Evolutionary conservation across 345 rosid genomes (phyloP).

Genomic region (Trapa incisa): DNA sequence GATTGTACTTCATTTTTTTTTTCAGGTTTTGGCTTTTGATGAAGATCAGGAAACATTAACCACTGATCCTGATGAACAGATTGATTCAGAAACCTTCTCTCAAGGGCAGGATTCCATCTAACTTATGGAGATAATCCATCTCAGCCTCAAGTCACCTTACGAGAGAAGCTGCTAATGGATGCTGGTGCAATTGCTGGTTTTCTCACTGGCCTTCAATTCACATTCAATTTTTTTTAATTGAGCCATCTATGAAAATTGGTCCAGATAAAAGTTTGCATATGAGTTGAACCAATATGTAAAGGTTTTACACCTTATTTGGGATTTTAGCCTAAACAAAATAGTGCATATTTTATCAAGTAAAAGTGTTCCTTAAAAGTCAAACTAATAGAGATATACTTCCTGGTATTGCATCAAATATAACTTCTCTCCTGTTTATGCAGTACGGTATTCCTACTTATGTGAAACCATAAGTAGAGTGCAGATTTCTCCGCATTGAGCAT

Average conservation of each 20-base stretch:
- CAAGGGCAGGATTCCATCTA: conserved; percentile 95
- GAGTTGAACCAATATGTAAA: too few relatives aligned
- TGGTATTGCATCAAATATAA: not conserved
- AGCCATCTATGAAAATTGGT: too few relatives aligned
- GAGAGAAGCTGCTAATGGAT: conserved; percentile 96
- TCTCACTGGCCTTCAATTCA: conserved; percentile 58
- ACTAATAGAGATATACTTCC: not conserved
- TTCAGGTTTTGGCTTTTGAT: conserved; percentile 89
- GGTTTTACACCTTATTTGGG: too few relatives aligned
- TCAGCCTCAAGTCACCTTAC: conserved; percentile 74
- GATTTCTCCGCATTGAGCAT: not conserved
- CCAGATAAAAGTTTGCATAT: too few relatives aligned
- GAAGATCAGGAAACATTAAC: conserved; percentile 97
- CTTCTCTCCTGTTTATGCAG: not conserved
- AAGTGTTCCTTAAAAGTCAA: not conserved
- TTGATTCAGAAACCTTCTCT: conserved; percentile 96
- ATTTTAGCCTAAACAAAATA: too few relatives aligned
- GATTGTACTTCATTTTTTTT: conserved; percentile 8
- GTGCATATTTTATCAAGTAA: too few relatives aligned
- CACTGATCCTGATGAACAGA: conserved; percentile 97
- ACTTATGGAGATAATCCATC: conserved; percentile 84
- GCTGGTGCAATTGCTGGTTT: conserved; percentile 99
- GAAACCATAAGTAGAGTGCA: not conserved
- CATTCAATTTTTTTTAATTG: too few relatives aligned
- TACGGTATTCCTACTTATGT: not conserved